Evolutionary conservation across 1,284 basidiomycete genomes (phyloP).

Genomic region (Apiotrichum porosum): DNA sequence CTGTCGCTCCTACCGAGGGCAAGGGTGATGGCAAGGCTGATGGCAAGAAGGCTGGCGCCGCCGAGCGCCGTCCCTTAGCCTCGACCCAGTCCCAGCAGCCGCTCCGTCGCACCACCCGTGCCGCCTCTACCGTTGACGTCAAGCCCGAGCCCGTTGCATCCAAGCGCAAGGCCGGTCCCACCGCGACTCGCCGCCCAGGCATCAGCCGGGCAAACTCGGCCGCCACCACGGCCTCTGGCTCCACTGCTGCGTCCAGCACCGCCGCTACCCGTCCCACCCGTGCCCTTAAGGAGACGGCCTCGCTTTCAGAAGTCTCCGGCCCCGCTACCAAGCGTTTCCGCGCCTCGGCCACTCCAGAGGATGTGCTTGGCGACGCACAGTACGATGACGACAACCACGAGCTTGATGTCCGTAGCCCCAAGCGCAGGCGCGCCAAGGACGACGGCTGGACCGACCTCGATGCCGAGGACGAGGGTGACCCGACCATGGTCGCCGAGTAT

Average conservation of each 20-base stretch:
- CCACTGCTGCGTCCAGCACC: constrained; percentile 8
- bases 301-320: constrained; percentile 17
- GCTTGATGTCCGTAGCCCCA: constrained; percentile 12
- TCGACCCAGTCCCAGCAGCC: constrained; percentile 15
- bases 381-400: constrained; percentile 38
- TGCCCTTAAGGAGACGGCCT: constrained; percentile 17
- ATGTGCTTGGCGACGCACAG: constrained; percentile 20
- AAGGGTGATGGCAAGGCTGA: constrained; percentile 16
- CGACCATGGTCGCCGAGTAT: constrained; percentile 95
- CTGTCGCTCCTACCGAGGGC: constrained; percentile 23
- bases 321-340: constrained; percentile 38
- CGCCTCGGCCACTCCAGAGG: constrained; percentile 34
- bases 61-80: constrained; percentile 25
- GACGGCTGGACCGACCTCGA: constrained; percentile 78
- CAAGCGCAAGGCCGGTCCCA: constrained; percentile 28
- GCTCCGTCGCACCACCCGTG: constrained; percentile 7
- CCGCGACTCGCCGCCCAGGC: constrained; percentile 6
- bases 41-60: constrained; percentile 1
- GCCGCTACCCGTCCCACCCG: constrained; percentile 3
- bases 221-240: constrained; percentile 8
- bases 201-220: constrained; percentile 4
- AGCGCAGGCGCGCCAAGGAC: constrained; percentile 48
- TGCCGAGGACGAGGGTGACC: constrained; percentile 88
- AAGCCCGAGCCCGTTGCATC: constrained; percentile 13
- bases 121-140: not conserved